phyloP scores from a whole-genome alignment of 345 rosid species.

The Gossypium ekmanianum region DNA sequence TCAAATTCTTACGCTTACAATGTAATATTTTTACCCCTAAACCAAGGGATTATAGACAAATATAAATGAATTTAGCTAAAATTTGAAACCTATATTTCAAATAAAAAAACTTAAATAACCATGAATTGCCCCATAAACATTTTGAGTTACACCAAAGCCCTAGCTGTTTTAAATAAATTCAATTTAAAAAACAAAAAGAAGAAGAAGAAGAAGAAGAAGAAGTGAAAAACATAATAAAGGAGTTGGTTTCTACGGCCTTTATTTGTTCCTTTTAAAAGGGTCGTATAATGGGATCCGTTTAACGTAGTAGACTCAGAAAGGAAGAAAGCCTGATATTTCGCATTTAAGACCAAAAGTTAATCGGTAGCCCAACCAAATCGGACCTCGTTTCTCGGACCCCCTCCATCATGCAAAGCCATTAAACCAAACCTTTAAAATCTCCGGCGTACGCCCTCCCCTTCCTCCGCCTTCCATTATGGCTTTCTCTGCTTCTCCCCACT shows the following conservation, averaged over 20 bases:
- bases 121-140: too few species aligned
- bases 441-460: neutral
- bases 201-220: too few species aligned
- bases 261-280: neutral
- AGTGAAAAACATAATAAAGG: neutral
- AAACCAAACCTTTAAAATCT: neutral
- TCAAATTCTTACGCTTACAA: too few species aligned
- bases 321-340: neutral
- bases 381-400: neutral
- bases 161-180: too few species aligned
- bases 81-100: too few species aligned
- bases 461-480: conserved; percentile 34
- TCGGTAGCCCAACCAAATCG: neutral
- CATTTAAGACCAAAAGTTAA: conserved; percentile 5
- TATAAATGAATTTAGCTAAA: too few species aligned
- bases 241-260: neutral
- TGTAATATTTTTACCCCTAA: too few species aligned
- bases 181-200: too few species aligned
- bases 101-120: too few species aligned
- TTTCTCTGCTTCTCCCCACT: conserved; percentile 33
- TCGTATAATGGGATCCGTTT: neutral
- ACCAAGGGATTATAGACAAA: too few species aligned
- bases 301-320: neutral
- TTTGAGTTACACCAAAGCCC: too few species aligned
- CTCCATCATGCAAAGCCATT: neutral